A percentile compares a stretch with the other conserved stretches of the same genome.
Conservation (phyloP, 352 stramenopile species). For the Lagenidium giganteum region DNA sequence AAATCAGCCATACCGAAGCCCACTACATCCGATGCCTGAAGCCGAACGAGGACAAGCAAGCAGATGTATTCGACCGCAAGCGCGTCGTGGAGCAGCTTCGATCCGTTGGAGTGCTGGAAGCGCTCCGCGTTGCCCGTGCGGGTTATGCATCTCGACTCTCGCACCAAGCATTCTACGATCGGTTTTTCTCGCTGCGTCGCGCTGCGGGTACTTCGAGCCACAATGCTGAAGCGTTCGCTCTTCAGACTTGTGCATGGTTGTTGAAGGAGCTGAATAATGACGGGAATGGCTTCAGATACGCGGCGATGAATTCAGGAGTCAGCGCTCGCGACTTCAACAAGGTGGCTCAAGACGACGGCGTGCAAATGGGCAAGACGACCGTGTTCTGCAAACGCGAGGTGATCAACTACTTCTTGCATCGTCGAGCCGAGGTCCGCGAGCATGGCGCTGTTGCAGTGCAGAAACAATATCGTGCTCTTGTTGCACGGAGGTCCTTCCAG, state of each 20-base stretch:
- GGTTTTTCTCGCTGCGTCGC: slow-evolving; percentile 38
- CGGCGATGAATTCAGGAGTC: too few relatives aligned
- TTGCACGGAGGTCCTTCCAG: too few relatives aligned
- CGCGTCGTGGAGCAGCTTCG: slow-evolving; percentile 95
- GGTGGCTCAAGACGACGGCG: slow-evolving; percentile 12
- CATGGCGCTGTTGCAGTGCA: slow-evolving; percentile 6
- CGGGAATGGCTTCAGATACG: too few relatives aligned
- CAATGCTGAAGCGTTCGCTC: too few relatives aligned
- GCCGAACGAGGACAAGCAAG: slow-evolving; percentile 89
- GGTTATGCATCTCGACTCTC: slow-evolving; percentile 92
- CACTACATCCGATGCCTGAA: slow-evolving; percentile 98
- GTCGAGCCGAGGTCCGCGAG: slow-evolving; percentile 16
- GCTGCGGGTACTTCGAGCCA: too few relatives aligned
- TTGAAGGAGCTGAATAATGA: slow-evolving; percentile 14
- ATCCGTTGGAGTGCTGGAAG: slow-evolving; percentile 94
- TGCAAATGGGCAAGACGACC: slow-evolving; percentile 27
- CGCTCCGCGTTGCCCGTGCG: slow-evolving; percentile 88
- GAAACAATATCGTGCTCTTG: slow-evolving; percentile 12
- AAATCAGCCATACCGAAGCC: slow-evolving; percentile 91
- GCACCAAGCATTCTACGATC: slow-evolving; percentile 86
- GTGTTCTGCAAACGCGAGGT: slow-evolving; percentile 30
- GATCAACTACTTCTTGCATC: slow-evolving; percentile 26
- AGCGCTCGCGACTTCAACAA: slow-evolving; percentile 29
- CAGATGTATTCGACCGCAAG: slow-evolving; percentile 44
- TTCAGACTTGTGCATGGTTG: slow-evolving; percentile 20